Evolutionary conservation across 2,329 filamentous ascomycete genomes (phyloP).

Genomic region (Neonectria coccinea): DNA sequence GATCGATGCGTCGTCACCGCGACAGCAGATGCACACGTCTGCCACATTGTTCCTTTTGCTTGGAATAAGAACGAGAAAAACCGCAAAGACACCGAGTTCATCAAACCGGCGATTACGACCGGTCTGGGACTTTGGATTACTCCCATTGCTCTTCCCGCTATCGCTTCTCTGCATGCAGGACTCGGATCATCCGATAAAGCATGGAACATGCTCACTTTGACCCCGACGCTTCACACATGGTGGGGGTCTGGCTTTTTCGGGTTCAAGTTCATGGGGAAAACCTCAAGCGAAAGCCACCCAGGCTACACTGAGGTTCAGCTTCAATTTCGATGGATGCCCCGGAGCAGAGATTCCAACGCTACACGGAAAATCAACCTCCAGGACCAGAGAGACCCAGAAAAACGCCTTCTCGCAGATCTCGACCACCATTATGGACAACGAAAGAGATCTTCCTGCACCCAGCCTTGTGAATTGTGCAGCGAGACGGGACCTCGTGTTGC

Average conservation of each 20-base stretch:
- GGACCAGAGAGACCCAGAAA: not conserved
- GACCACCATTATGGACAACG: not conserved
- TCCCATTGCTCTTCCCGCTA: not conserved
- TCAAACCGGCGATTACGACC: not conserved
- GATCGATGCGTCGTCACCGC: not conserved
- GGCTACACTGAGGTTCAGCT: not conserved
- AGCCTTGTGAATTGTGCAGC: not conserved
- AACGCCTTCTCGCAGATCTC: not conserved
- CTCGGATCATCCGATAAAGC: not conserved
- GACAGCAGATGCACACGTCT: not conserved
- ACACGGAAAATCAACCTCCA: not conserved
- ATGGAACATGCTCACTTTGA: slow-evolving; percentile 4
- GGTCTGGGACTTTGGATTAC: not conserved
- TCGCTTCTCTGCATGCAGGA: not conserved
- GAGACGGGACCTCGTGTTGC: not conserved
- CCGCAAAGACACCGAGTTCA: not conserved
- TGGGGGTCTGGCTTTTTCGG: slow-evolving; percentile 5
- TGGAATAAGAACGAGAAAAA: not conserved
- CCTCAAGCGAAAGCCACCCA: not conserved
- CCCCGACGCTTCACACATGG: not conserved
- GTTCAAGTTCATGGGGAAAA: slow-evolving; percentile 3
- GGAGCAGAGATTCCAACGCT: not conserved
- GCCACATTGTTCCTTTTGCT: not conserved
- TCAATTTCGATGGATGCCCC: slow-evolving; percentile 7
- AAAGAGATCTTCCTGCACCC: not conserved